Evolutionary conservation across 2,329 filamentous ascomycete species (phyloP).

Genomic region (Microcyclosporella mali): DNA sequence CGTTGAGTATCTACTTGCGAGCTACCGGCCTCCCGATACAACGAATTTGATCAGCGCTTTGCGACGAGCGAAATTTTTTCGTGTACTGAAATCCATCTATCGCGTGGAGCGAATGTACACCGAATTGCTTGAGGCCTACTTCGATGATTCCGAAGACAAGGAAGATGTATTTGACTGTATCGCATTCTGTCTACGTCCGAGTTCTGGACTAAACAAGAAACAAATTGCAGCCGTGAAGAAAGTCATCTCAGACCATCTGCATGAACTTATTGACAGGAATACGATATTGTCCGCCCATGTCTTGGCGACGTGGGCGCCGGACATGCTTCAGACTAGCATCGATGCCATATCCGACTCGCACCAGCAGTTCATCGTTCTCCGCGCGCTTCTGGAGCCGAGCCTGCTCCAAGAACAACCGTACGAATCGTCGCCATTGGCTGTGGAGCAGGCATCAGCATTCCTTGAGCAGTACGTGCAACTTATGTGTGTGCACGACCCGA

Average conservation of each 20-base stretch:
- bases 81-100: constrained; percentile 86
- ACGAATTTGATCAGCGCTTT: constrained; percentile 70
- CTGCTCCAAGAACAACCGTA: constrained; percentile 27
- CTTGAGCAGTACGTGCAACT: constrained; percentile 81
- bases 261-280: constrained; percentile 61
- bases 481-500: constrained; percentile 79
- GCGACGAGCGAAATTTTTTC: constrained; percentile 73
- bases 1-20: constrained; percentile 86
- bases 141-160: constrained; percentile 75
- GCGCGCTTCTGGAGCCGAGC: constrained; percentile 64
- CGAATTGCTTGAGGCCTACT: constrained; percentile 70
- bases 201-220: constrained; percentile 57
- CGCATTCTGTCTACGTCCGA: constrained; percentile 62
- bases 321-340: constrained; percentile 62
- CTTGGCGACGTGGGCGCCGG: constrained; percentile 55
- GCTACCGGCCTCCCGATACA: constrained; percentile 84
- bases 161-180: constrained; percentile 74
- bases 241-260: constrained; percentile 60
- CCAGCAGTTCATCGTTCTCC: constrained; percentile 69
- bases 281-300: constrained; percentile 59
- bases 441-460: constrained; percentile 49
- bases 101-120: constrained; percentile 72
- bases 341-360: constrained; percentile 55
- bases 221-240: constrained; percentile 66
- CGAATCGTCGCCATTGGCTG: constrained; percentile 26